Conservation (phyloP, 148 eudicot genomes). For the Suaeda aralocaspica region DNA sequence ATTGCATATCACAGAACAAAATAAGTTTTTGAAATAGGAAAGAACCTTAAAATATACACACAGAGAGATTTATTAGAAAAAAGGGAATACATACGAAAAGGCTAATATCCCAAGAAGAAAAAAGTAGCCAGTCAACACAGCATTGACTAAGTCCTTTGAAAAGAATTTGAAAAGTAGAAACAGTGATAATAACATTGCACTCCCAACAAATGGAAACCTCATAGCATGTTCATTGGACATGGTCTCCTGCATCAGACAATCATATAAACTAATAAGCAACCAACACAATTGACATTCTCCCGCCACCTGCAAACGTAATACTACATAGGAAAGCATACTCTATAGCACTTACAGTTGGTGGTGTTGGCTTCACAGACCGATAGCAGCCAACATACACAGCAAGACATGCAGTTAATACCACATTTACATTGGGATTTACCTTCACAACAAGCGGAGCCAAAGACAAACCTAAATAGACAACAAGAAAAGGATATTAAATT, state of each 20-base stretch:
- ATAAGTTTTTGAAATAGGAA: background rate
- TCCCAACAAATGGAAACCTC: slow-evolving; percentile 96
- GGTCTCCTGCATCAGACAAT: slow-evolving; percentile 64
- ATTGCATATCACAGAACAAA: background rate
- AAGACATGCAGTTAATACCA: slow-evolving; percentile 89
- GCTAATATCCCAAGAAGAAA: slow-evolving; percentile 88
- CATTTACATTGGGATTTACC: slow-evolving; percentile 87
- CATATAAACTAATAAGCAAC: slow-evolving; percentile 7
- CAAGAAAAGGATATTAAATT: slow-evolving; percentile 6
- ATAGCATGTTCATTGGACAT: slow-evolving; percentile 98
- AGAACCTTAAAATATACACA: background rate
- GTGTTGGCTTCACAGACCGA: slow-evolving; percentile 94
- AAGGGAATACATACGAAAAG: slow-evolving; percentile 67
- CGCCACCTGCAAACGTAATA: background rate
- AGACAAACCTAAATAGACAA: slow-evolving; percentile 57
- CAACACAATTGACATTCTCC: background rate
- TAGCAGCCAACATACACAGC: slow-evolving; percentile 89
- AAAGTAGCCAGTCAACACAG: slow-evolving; percentile 88
- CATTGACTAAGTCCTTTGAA: slow-evolving; percentile 92
- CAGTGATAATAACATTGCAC: slow-evolving; percentile 89
- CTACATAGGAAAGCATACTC: background rate
- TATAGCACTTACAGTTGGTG: slow-evolving; percentile 73
- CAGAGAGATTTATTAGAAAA: slow-evolving; percentile 10
- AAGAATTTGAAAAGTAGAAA: slow-evolving; percentile 92
- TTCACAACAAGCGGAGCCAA: slow-evolving; percentile 87